phyloP scores from a whole-genome alignment of 2,329 filamentous ascomycete species.

The Phyllosticta capitalensis region DNA sequence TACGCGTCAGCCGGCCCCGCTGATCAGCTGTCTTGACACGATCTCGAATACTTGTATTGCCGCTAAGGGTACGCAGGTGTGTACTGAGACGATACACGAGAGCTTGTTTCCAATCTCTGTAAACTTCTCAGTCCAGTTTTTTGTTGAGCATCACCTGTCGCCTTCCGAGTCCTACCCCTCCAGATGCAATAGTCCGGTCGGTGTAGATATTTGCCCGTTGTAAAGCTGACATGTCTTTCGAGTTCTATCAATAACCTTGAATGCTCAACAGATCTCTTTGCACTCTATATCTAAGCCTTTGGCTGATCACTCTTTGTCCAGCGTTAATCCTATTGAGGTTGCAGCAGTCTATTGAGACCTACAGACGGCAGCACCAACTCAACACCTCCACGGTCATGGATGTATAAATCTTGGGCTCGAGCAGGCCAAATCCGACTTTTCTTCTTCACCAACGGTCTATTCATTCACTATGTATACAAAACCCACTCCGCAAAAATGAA shows the following conservation, averaged over 20 bases:
- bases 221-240: not conserved
- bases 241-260: not conserved
- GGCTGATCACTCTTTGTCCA: not conserved
- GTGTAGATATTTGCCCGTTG: not conserved
- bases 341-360: conserved; percentile 12
- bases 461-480: conserved; percentile 12
- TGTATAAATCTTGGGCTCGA: conserved; percentile 5
- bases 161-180: not conserved
- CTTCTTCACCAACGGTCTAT: conserved; percentile 13
- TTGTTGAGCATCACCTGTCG: not conserved
- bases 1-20: too few relatives aligned
- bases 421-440: not conserved
- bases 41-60: too few relatives aligned
- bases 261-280: not conserved
- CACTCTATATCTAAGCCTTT: not conserved
- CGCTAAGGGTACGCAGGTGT: too few relatives aligned
- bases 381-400: not conserved
- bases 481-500: conserved; percentile 35
- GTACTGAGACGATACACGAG: too few relatives aligned
- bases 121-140: not conserved
- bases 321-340: not conserved
- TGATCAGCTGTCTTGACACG: too few relatives aligned
- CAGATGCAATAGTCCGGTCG: not conserved
- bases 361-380: not conserved
- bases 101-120: too few relatives aligned